Conservation (phyloP, 2,329 filamentous ascomycete species). For the Dichotomopilus funicola region DNA sequence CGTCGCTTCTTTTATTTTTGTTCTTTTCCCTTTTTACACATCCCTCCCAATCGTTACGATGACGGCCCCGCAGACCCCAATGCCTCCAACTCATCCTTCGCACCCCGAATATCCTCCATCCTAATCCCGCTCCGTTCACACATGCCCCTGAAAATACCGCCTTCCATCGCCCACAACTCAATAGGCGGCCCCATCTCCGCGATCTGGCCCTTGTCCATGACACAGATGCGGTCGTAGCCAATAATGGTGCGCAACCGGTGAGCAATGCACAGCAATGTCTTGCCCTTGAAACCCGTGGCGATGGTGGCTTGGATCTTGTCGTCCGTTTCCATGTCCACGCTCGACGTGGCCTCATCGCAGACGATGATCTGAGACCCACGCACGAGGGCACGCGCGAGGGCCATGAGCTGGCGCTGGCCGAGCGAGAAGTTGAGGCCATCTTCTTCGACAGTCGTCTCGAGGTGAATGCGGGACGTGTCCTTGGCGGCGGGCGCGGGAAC, state of each 20-base stretch:
- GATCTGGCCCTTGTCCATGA: slow-evolving; percentile 87
- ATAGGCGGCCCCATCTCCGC: slow-evolving; percentile 78
- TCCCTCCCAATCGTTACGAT: background rate
- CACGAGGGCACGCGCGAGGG: slow-evolving; percentile 82
- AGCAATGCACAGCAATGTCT: slow-evolving; percentile 86
- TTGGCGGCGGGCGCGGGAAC: background rate
- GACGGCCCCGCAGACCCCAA: background rate
- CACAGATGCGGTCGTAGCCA: slow-evolving; percentile 88
- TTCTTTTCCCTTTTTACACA: background rate
- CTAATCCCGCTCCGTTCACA: slow-evolving; percentile 79
- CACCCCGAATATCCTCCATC: slow-evolving; percentile 45
- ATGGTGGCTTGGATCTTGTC: slow-evolving; percentile 92
- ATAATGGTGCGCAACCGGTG: slow-evolving; percentile 90
- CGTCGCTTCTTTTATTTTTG: background rate
- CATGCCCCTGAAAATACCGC: slow-evolving; percentile 82
- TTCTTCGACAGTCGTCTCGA: slow-evolving; percentile 83
- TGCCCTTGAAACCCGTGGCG: slow-evolving; percentile 73
- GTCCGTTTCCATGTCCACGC: slow-evolving; percentile 93
- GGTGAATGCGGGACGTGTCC: slow-evolving; percentile 58
- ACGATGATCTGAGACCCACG: slow-evolving; percentile 86
- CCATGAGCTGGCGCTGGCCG: slow-evolving; percentile 92
- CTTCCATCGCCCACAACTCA: slow-evolving; percentile 59
- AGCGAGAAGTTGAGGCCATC: slow-evolving; percentile 95
- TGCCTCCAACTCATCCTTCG: slow-evolving; percentile 32
- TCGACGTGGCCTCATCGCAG: slow-evolving; percentile 91